Base-by-base conservation (phyloP, 306 rosid species). In the Acmispon strigosus region DNA sequence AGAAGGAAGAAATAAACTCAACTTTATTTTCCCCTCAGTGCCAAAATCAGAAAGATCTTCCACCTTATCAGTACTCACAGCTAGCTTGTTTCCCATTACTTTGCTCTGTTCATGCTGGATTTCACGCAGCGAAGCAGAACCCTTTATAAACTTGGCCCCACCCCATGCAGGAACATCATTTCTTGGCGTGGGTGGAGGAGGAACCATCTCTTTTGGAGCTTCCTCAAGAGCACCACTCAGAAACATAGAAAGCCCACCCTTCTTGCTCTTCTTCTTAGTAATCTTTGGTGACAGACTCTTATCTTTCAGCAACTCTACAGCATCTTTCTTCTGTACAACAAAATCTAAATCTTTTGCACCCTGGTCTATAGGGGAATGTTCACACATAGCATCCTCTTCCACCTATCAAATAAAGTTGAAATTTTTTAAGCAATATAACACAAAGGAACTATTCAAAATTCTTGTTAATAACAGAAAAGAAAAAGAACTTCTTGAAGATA, bases 171-270 rank as follows among this genome's bases (percentile, higher is more conserved):
- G 97, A 48, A 83, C 96, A 42, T 94, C 98, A 18, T 29, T 67
- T 87, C 27, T 90, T 15, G 87, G 92, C 6, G 81, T 37, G 0
- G 86, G 85, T 47, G 90, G 89, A 5, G 89, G 89, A 29, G 89
- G 85, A 11, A 75, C 82, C 22, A 75, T 80, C 62, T 76, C 84
- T 74, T 87, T 79, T 0, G 86, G 89, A 16, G 42, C 37, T 45
- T 89, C 90, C 65, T 90, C 98, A 19, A 94, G 88, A 55, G 97
- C 97, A 36, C 98, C 98, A 66, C 96, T 94, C 85, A 94, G 84
- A 82, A 94, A 94, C 98, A 90, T 87, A 8, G 98, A 91, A 56
- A 94, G 95, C 64, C 98, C 98, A 29, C 97, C 97, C 71, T 89
- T 94, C 83, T 85, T 90, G 60, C 78, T 84, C 82, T 90, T 94